These are phyloP conservation scores for Hypoxylon lenormandii DNA, from an alignment of 495 filamentous ascomycete genomes.

Conservation along the genomic window DNA sequence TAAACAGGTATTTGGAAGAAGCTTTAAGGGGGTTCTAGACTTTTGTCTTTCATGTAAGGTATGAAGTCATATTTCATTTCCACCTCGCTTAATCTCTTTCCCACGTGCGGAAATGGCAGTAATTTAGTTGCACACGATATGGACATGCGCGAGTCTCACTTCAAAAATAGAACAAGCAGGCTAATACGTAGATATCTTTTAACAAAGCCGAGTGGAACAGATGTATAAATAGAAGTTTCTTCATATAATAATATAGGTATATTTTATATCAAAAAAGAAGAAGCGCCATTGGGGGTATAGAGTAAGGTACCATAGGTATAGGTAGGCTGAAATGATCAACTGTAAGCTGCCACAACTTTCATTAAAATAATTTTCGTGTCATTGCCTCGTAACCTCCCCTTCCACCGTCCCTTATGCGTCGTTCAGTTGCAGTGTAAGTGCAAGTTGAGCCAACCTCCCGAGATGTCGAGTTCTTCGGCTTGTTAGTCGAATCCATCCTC, in stretches of 20 bases:
- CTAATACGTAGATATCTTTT: neutral
- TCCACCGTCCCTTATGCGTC: conserved; percentile 17
- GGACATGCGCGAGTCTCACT: neutral
- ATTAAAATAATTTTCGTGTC: conserved; percentile 38
- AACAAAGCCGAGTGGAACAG: conserved; percentile 17
- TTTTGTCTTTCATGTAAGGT: conserved; percentile 1
- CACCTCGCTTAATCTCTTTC: conserved; percentile 32
- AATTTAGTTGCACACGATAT: conserved; percentile 5
- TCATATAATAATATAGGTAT: conserved; percentile 26
- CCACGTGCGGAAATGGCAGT: conserved; percentile 31
- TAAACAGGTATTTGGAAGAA: too few relatives aligned
- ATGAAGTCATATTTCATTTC: conserved; percentile 28
- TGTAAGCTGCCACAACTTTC: conserved; percentile 25
- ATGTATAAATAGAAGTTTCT: conserved; percentile 43
- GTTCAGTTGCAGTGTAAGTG: neutral
- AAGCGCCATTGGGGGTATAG: too few relatives aligned
- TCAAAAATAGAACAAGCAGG: conserved; percentile 45
- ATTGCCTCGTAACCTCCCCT: conserved; percentile 41
- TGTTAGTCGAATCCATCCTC: neutral
- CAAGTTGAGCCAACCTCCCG: conserved; percentile 35
- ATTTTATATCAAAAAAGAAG: conserved; percentile 7
- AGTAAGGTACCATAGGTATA: too few relatives aligned
- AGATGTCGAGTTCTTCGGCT: conserved; percentile 26
- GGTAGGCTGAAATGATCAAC: conserved; percentile 19
- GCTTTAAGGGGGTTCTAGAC: too few relatives aligned